A percentile compares a stretch with the other conserved stretches of the same genome.
Evolutionary conservation across 176 grass and related monocot genomes (phyloP).

Genomic region (Hordeum marinum): DNA sequence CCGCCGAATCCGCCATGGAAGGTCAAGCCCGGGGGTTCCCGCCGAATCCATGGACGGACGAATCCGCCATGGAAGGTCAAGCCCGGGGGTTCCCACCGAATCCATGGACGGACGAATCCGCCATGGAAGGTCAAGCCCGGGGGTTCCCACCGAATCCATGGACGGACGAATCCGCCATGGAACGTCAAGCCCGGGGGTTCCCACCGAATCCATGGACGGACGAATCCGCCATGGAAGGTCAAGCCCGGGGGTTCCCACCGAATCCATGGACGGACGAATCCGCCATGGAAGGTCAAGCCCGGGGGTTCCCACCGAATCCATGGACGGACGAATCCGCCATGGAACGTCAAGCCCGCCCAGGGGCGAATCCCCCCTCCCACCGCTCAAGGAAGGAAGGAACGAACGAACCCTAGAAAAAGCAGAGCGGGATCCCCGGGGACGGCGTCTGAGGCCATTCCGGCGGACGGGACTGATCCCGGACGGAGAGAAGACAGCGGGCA

Average conservation of each 20-base stretch:
- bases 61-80: background rate
- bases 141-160: background rate
- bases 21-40: no score
- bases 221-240: no score
- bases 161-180: no score
- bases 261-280: background rate
- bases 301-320: background rate
- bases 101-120: background rate
- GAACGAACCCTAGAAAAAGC: background rate
- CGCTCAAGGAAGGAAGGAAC: no score
- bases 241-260: no score
- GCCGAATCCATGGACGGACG: background rate
- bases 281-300: no score
- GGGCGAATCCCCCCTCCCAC: background rate
- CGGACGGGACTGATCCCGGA: background rate
- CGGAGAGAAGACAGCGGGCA: background rate
- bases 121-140: no score
- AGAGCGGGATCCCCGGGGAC: background rate
- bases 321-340: background rate
- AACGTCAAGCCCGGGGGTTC: no score
- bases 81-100: no score
- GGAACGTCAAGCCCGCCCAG: no score
- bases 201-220: background rate
- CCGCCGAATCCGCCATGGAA: background rate
- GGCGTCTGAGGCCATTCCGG: background rate